phyloP scores from a whole-genome alignment of 306 rosid genomes.

The Erythrophleum fordii region DNA sequence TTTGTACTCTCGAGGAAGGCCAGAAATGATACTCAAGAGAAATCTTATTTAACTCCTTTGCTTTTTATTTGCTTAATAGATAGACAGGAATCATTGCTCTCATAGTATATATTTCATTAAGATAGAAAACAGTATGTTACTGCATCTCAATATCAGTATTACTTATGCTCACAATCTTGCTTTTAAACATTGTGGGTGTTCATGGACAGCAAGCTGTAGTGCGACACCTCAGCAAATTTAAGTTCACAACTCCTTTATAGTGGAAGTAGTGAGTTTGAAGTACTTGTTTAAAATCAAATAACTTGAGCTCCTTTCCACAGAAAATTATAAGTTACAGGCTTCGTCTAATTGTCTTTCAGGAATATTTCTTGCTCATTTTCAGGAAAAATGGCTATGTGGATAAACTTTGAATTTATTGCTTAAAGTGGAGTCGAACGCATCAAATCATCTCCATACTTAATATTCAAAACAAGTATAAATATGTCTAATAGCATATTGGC shows the following conservation, averaged over 20 bases:
- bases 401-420: not conserved
- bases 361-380: not conserved
- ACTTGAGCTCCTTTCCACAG: not conserved
- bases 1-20: not conserved
- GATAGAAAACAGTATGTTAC: not conserved
- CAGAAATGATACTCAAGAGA: too few species aligned
- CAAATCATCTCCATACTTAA: not conserved
- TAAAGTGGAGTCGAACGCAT: not conserved
- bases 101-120: not conserved
- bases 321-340: not conserved
- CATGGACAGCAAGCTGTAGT: not conserved
- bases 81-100: not conserved
- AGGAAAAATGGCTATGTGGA: not conserved
- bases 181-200: not conserved
- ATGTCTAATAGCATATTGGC: not conserved
- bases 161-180: not conserved
- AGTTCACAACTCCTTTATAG: not conserved
- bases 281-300: not conserved
- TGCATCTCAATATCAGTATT: not conserved
- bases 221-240: slow-evolving; percentile 25
- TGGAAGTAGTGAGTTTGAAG: not conserved
- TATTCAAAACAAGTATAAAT: not conserved
- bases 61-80: not conserved
- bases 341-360: not conserved
- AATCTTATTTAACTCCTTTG: too few species aligned